These are phyloP conservation scores for Sanghuangporus baumii DNA, from an alignment of 1,284 basidiomycete species.

Conservation along the genomic window DNA sequence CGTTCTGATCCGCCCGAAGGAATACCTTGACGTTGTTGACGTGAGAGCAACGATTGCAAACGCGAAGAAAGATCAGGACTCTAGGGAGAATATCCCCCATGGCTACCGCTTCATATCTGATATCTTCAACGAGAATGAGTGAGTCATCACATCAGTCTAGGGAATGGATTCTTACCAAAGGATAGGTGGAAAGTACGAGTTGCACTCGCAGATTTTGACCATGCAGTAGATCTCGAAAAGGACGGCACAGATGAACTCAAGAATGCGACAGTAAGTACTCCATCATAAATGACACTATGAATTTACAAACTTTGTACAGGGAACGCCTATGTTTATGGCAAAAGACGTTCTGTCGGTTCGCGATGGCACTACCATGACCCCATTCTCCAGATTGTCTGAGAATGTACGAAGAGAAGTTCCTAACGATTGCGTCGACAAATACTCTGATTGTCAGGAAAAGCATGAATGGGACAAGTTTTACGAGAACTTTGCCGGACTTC, in stretches of 20 bases:
- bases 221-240: background rate
- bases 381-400: too few relatives aligned
- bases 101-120: background rate
- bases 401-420: background rate
- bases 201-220: background rate
- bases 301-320: background rate
- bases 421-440: background rate
- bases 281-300: too few relatives aligned
- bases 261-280: too few relatives aligned
- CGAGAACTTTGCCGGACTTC: background rate
- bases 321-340: slow-evolving; percentile 3
- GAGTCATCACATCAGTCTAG: background rate
- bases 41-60: background rate
- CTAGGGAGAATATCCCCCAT: background rate
- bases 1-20: background rate
- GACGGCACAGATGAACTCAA: too few relatives aligned
- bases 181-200: too few relatives aligned
- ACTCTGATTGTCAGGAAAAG: background rate
- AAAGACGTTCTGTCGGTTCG: background rate
- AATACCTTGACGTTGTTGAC: background rate
- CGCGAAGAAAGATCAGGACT: background rate
- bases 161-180: background rate
- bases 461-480: background rate
- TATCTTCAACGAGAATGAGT: background rate
- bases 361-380: too few relatives aligned